Evolutionary conservation across 2,329 filamentous ascomycete genomes (phyloP).

Genomic region (Chaetomiaceae sp.): DNA sequence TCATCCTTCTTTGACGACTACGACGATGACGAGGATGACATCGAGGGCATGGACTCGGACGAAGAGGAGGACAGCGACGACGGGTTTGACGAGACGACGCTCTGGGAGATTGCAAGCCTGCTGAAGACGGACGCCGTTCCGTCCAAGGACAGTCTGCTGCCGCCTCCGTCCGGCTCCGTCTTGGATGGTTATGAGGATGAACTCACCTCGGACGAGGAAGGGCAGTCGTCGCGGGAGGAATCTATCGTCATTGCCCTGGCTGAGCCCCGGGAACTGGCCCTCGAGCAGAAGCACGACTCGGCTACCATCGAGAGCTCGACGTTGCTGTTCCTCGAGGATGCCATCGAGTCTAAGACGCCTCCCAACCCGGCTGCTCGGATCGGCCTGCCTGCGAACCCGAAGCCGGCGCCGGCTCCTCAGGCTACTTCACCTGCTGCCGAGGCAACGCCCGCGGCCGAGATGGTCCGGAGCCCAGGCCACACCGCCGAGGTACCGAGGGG

Average conservation of each 20-base stretch:
- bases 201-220: slow-evolving; percentile 30
- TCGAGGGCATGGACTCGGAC: slow-evolving; percentile 35
- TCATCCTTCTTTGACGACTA: slow-evolving; percentile 59
- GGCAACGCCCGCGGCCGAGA: neutral
- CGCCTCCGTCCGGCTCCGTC: slow-evolving; percentile 29
- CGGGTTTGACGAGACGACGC: slow-evolving; percentile 56
- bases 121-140: slow-evolving; percentile 50
- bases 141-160: slow-evolving; percentile 48
- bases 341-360: slow-evolving; percentile 7
- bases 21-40: slow-evolving; percentile 46
- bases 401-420: slow-evolving; percentile 13
- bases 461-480: slow-evolving; percentile 16
- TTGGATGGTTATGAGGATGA: slow-evolving; percentile 35
- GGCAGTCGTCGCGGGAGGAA: slow-evolving; percentile 26
- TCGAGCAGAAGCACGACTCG: slow-evolving; percentile 19
- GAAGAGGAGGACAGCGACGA: slow-evolving; percentile 43
- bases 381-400: slow-evolving; percentile 20
- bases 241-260: slow-evolving; percentile 33
- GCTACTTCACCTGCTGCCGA: neutral
- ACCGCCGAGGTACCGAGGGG: slow-evolving; percentile 13
- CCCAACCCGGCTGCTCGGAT: slow-evolving; percentile 6
- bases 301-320: slow-evolving; percentile 28
- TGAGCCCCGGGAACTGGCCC: slow-evolving; percentile 23
- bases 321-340: slow-evolving; percentile 21
- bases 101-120: slow-evolving; percentile 61